Evolutionary conservation across 2,329 filamentous ascomycete species (phyloP).

Genomic region (Amylocarpus encephaloides): DNA sequence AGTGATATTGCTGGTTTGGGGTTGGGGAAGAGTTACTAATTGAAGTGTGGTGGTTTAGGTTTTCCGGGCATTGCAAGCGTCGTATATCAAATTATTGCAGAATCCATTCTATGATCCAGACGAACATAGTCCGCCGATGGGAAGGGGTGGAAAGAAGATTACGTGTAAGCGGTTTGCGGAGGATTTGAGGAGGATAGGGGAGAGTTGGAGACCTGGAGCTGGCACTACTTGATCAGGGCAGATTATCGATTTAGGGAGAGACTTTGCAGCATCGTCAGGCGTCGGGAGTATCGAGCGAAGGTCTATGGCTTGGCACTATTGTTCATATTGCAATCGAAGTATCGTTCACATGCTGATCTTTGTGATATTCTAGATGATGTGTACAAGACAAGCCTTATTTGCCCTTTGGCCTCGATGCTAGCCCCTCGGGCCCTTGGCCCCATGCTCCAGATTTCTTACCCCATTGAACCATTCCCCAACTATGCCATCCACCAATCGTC

Average conservation of each 20-base stretch:
- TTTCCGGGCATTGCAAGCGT: constrained; percentile 86
- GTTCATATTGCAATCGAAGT: too few relatives aligned
- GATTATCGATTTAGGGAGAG: not conserved
- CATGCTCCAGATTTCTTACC: constrained; percentile 46
- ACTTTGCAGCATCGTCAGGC: not conserved
- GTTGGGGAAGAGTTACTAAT: not conserved
- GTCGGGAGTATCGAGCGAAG: too few relatives aligned
- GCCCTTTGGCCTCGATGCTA: constrained; percentile 29
- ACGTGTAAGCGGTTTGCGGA: constrained; percentile 72
- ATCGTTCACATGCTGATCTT: too few relatives aligned
- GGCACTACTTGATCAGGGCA: constrained; percentile 29
- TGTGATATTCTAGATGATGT: too few relatives aligned
- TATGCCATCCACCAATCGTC: constrained; percentile 45
- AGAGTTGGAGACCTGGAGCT: constrained; percentile 72
- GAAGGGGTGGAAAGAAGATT: constrained; percentile 60
- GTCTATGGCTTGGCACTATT: too few relatives aligned
- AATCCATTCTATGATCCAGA: constrained; percentile 95
- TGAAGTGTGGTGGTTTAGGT: constrained; percentile 43
- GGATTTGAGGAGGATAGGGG: constrained; percentile 81
- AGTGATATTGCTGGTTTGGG: constrained; percentile 23
- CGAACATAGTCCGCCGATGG: constrained; percentile 59
- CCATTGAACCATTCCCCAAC: constrained; percentile 48
- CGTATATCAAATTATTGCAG: constrained; percentile 80
- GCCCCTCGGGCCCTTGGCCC: constrained; percentile 40
- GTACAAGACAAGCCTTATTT: constrained; percentile 2